Evolutionary conservation across 2,329 filamentous ascomycete species (phyloP).

Genomic region (Fusarium liriodendri): DNA sequence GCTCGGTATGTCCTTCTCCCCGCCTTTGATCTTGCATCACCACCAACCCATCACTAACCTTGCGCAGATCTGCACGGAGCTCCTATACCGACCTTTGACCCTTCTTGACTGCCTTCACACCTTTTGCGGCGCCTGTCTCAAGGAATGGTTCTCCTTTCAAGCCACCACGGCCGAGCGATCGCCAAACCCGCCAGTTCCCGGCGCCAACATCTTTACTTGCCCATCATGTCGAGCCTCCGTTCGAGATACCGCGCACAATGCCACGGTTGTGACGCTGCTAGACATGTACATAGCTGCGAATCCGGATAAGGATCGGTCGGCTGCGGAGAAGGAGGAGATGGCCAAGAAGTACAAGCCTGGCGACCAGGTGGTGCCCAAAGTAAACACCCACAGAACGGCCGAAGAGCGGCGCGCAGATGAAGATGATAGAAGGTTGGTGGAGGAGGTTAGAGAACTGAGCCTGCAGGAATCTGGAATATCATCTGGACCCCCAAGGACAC

Average conservation of each 20-base stretch:
- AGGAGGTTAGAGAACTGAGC: conserved; percentile 79
- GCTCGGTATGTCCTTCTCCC: conserved; percentile 73
- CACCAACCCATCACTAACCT: conserved; percentile 25
- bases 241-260: conserved; percentile 88
- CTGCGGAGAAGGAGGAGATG: conserved; percentile 81
- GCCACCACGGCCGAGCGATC: conserved; percentile 67
- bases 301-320: conserved; percentile 77
- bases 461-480: conserved; percentile 72
- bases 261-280: conserved; percentile 87
- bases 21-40: conserved; percentile 25
- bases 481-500: conserved; percentile 46
- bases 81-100: conserved; percentile 90
- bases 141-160: conserved; percentile 94
- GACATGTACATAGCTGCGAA: conserved; percentile 89
- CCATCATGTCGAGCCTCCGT: conserved; percentile 91
- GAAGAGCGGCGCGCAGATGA: conserved; percentile 68
- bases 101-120: conserved; percentile 95
- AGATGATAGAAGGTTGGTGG: conserved; percentile 76
- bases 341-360: conserved; percentile 81
- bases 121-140: conserved; percentile 94
- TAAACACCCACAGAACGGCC: conserved; percentile 61
- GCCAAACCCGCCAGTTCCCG: conserved; percentile 60
- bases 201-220: conserved; percentile 78
- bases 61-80: conserved; percentile 91
- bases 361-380: conserved; percentile 79